phyloP scores from a whole-genome alignment of 1,284 basidiomycete species.

The Chalciporus sp. region DNA sequence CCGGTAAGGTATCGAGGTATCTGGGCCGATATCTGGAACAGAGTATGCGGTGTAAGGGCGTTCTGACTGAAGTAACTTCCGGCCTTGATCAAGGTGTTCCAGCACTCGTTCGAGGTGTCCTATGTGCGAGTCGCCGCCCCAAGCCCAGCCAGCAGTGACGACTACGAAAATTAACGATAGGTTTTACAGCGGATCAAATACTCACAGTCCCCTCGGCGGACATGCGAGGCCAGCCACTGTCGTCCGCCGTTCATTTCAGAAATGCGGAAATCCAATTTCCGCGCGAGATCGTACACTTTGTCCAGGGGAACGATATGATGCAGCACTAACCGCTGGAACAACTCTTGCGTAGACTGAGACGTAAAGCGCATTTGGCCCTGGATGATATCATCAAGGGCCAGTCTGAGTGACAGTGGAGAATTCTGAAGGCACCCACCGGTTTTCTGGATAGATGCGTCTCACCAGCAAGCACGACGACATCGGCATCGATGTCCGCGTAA shows the following conservation, averaged over 20 bases:
- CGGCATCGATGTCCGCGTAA: slow-evolving; percentile 30
- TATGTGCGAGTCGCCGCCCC: slow-evolving; percentile 37
- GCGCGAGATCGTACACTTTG: slow-evolving; percentile 34
- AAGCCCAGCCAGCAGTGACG: slow-evolving; percentile 37
- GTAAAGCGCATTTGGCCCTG: slow-evolving; percentile 42
- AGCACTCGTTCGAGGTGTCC: slow-evolving; percentile 40
- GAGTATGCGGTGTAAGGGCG: slow-evolving; percentile 19
- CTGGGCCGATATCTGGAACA: slow-evolving; percentile 22
- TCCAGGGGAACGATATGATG: slow-evolving; percentile 36
- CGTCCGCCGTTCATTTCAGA: slow-evolving; percentile 33
- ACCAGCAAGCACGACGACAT: slow-evolving; percentile 41
- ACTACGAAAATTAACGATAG: slow-evolving; percentile 21
- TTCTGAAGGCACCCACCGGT: slow-evolving; percentile 29
- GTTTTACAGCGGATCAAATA: background rate
- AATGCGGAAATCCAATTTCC: slow-evolving; percentile 35
- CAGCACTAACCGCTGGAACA: slow-evolving; percentile 37
- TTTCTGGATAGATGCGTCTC: slow-evolving; percentile 42
- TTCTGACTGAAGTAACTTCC: slow-evolving; percentile 22
- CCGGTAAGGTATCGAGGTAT: slow-evolving; percentile 20
- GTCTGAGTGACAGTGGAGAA: background rate
- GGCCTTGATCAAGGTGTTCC: slow-evolving; percentile 33
- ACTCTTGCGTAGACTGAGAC: slow-evolving; percentile 29
- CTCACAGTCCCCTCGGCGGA: slow-evolving; percentile 46
- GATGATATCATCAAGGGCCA: background rate
- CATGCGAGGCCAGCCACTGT: slow-evolving; percentile 43